Conservation (phyloP, 2,329 filamentous ascomycete species). For the Diaporthe citriasiana region DNA sequence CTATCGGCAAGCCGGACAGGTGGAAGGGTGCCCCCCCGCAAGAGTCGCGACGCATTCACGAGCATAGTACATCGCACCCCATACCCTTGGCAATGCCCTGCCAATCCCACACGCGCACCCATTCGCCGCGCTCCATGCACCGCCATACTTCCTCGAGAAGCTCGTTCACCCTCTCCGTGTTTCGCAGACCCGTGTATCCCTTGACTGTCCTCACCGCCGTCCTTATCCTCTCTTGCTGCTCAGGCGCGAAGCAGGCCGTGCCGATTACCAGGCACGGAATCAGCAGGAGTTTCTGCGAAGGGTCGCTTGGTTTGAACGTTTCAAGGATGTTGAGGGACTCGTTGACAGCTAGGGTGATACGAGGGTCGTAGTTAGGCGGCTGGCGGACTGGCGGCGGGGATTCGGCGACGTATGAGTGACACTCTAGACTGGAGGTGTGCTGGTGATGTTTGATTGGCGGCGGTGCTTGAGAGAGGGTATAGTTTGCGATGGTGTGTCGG, state of each 20-base stretch:
- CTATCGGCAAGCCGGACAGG: neutral
- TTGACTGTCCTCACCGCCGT: slow-evolving; percentile 65
- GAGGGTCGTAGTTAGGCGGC: slow-evolving; percentile 63
- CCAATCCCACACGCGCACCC: slow-evolving; percentile 75
- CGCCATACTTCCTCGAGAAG: slow-evolving; percentile 72
- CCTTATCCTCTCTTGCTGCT: slow-evolving; percentile 67
- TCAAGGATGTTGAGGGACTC: slow-evolving; percentile 69
- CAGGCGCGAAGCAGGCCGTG: slow-evolving; percentile 68
- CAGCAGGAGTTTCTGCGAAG: slow-evolving; percentile 70
- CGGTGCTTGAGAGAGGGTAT: slow-evolving; percentile 44
- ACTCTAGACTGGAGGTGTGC: slow-evolving; percentile 43
- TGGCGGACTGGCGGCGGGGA: slow-evolving; percentile 64
- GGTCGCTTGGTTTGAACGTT: slow-evolving; percentile 69
- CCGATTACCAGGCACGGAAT: slow-evolving; percentile 74
- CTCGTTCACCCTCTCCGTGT: slow-evolving; percentile 67
- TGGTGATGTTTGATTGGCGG: slow-evolving; percentile 42
- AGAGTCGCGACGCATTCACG: slow-evolving; percentile 44
- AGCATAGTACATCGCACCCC: slow-evolving; percentile 69
- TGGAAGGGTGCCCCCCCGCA: too few species aligned
- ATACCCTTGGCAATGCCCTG: slow-evolving; percentile 67
- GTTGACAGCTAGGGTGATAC: slow-evolving; percentile 68
- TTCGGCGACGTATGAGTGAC: slow-evolving; percentile 45
- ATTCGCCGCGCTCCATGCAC: slow-evolving; percentile 70
- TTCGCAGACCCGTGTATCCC: slow-evolving; percentile 72
- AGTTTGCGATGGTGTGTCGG: slow-evolving; percentile 47